These are phyloP conservation scores for Ustilago tritici DNA, from an alignment of 1,284 basidiomycete genomes.

Conservation along the genomic window DNA sequence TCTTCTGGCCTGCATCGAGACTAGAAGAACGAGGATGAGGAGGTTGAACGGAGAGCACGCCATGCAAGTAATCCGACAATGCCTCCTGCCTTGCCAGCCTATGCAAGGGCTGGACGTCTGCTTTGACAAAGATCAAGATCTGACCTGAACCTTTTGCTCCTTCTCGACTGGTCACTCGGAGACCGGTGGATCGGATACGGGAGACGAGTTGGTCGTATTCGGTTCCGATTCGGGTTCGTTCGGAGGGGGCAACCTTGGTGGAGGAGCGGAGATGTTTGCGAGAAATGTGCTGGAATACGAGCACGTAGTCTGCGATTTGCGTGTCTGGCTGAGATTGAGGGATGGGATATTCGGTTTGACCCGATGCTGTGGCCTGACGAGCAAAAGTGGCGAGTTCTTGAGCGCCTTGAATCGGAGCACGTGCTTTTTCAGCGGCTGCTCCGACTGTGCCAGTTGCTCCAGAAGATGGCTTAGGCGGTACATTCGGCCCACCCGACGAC, in stretches of 20 bases:
- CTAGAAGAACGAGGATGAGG: slow-evolving; percentile 42
- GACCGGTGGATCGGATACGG: slow-evolving; percentile 45
- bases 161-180: slow-evolving; percentile 58
- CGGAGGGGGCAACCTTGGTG: slow-evolving; percentile 42
- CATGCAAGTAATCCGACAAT: slow-evolving; percentile 61
- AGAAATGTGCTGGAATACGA: slow-evolving; percentile 59
- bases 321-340: slow-evolving; percentile 37
- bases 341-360: slow-evolving; percentile 18
- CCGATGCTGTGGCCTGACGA: background rate
- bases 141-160: slow-evolving; percentile 41
- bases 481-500: slow-evolving; percentile 2
- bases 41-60: slow-evolving; percentile 50
- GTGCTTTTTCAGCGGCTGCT: slow-evolving; percentile 27
- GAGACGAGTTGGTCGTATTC: slow-evolving; percentile 55
- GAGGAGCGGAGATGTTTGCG: slow-evolving; percentile 38
- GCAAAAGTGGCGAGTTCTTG: slow-evolving; percentile 10
- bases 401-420: slow-evolving; percentile 39
- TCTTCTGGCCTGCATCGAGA: background rate
- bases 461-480: slow-evolving; percentile 22
- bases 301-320: slow-evolving; percentile 59
- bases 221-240: slow-evolving; percentile 31
- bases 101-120: slow-evolving; percentile 34
- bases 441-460: slow-evolving; percentile 2
- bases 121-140: slow-evolving; percentile 64
- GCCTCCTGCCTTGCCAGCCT: slow-evolving; percentile 40